Percentiles rank a stretch among this genome's conserved stretches.
Conservation (phyloP, 805 yeast genomes). For the Saturnispora galanensis region DNA sequence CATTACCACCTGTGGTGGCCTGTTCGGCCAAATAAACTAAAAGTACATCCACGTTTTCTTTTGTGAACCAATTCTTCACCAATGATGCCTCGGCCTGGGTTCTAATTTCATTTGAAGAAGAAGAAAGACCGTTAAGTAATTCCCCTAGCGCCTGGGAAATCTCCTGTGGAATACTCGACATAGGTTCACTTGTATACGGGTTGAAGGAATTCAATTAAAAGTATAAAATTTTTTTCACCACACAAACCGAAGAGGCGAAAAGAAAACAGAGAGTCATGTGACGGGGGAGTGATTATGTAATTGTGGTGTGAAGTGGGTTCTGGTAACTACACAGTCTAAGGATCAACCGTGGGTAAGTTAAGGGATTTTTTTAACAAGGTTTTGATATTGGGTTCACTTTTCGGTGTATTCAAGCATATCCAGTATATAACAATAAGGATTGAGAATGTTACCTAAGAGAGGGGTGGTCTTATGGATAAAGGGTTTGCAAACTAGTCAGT, state of each 20-base stretch:
- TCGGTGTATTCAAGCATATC: too few species aligned
- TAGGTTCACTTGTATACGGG: conserved; percentile 10
- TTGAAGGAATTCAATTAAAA: neutral
- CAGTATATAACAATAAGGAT: too few species aligned
- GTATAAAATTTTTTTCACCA: neutral
- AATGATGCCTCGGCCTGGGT: conserved; percentile 65
- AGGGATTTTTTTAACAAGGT: too few species aligned
- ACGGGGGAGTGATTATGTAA: too few species aligned
- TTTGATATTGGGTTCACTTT: too few species aligned
- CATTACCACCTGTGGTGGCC: conserved; percentile 53
- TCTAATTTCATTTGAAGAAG: conserved; percentile 69
- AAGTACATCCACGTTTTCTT: conserved; percentile 57
- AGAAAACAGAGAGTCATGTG: too few species aligned
- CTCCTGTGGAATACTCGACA: conserved; percentile 51
- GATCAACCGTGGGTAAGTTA: too few species aligned
- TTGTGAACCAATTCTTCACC: conserved; percentile 65
- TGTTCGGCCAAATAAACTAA: conserved; percentile 75
- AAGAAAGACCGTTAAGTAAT: conserved; percentile 58
- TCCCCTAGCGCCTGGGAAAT: conserved; percentile 42
- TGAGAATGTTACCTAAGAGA: too few species aligned
- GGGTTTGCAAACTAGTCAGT: too few species aligned
- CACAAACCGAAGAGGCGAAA: neutral
- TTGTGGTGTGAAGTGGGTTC: too few species aligned
- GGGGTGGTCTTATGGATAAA: too few species aligned
- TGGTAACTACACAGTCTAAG: too few species aligned